These are phyloP conservation scores for Mortierella alpina DNA, from an alignment of 192 early-diverging fungal species.

Conservation along the genomic window DNA sequence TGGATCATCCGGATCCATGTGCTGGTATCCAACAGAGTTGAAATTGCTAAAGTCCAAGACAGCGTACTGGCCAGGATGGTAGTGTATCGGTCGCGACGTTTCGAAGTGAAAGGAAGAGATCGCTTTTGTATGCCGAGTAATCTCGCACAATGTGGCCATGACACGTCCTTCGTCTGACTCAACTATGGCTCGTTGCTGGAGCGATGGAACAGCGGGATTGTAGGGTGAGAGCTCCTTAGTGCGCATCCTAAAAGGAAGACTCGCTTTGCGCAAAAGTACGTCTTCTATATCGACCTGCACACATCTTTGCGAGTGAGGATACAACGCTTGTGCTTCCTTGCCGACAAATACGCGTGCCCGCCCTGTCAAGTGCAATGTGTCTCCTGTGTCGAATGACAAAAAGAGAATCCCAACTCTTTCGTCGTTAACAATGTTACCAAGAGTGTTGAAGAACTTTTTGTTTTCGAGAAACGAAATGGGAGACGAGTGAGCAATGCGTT, in stretches of 20 bases:
- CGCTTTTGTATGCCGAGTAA: slow-evolving; percentile 13
- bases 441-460: slow-evolving; percentile 48
- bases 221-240: slow-evolving; percentile 46
- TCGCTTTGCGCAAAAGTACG: neutral
- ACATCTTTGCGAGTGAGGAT: slow-evolving; percentile 30
- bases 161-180: no score
- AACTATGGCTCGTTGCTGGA: neutral
- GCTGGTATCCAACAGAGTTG: slow-evolving; percentile 29
- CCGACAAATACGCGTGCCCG: slow-evolving; percentile 33
- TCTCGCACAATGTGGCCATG: slow-evolving; percentile 13
- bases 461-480: neutral
- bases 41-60: slow-evolving; percentile 41
- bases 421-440: slow-evolving; percentile 37
- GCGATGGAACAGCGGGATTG: slow-evolving; percentile 15
- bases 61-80: slow-evolving; percentile 36
- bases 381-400: slow-evolving; percentile 28
- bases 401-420: slow-evolving; percentile 29
- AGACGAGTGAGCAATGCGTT: neutral
- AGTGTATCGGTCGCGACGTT: slow-evolving; percentile 5
- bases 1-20: slow-evolving; percentile 37
- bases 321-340: slow-evolving; percentile 11
- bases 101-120: slow-evolving; percentile 29
- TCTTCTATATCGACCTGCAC: slow-evolving; percentile 24
- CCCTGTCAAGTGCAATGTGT: slow-evolving; percentile 35
- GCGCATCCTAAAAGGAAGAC: slow-evolving; percentile 23